These are phyloP conservation scores for Candida boleticola DNA, from an alignment of 805 yeast genomes.

Conservation along the genomic window DNA sequence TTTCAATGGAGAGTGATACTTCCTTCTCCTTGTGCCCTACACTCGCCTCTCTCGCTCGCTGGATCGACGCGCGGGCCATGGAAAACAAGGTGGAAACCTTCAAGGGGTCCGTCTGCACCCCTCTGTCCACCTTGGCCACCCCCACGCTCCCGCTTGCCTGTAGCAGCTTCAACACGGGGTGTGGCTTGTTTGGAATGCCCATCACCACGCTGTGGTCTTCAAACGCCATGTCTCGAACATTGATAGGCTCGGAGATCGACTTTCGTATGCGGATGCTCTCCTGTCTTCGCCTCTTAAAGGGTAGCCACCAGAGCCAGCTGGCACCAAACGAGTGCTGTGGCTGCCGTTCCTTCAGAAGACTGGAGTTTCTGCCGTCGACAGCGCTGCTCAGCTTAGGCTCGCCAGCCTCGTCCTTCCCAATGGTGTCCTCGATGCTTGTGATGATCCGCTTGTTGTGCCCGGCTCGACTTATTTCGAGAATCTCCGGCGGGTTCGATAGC, in stretches of 20 bases:
- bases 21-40: too few species aligned
- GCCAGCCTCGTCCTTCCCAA: too few species aligned
- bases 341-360: too few species aligned
- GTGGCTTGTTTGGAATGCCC: background rate
- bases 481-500: background rate
- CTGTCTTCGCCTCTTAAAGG: background rate
- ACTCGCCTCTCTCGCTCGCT: background rate
- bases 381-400: too few species aligned
- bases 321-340: too few species aligned
- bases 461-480: too few species aligned
- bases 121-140: background rate
- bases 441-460: background rate
- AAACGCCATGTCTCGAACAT: background rate
- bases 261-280: background rate
- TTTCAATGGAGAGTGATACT: too few species aligned
- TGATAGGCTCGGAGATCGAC: background rate
- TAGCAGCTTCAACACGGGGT: background rate
- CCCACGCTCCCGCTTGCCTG: background rate
- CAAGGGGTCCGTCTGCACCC: slow-evolving; percentile 4
- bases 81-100: background rate
- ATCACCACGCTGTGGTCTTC: background rate
- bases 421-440: slow-evolving; percentile 1
- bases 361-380: too few species aligned
- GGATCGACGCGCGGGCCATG: background rate
- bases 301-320: background rate